Conservation (phyloP, 2,329 filamentous ascomycete genomes). For the Calonectria fujianensis region DNA sequence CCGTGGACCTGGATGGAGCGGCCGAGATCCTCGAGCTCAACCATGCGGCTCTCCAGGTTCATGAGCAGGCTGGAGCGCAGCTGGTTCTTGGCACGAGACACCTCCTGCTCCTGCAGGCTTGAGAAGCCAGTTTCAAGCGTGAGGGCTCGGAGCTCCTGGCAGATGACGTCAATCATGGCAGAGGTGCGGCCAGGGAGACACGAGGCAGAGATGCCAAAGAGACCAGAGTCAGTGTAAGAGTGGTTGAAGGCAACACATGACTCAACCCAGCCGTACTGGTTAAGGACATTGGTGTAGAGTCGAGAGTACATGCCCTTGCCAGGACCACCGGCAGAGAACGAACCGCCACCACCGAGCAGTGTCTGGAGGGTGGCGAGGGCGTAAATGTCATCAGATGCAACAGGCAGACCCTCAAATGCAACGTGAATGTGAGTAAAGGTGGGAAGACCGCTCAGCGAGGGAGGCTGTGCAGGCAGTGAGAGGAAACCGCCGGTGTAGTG, state of each 20-base stretch:
- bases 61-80: constrained; percentile 92
- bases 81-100: constrained; percentile 97
- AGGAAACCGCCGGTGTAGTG: constrained; percentile 97
- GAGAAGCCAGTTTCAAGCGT: constrained; percentile 85
- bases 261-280: constrained; percentile 98
- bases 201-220: constrained; percentile 94
- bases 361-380: constrained; percentile 96
- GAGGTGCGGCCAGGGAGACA: constrained; percentile 87
- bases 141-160: constrained; percentile 87
- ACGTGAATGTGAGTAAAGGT: constrained; percentile 95
- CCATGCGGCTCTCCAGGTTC: constrained; percentile 98
- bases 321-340: constrained; percentile 96
- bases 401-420: constrained; percentile 95
- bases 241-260: constrained; percentile 98
- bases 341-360: constrained; percentile 94
- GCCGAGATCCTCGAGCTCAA: constrained; percentile 96
- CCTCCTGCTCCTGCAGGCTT: constrained; percentile 84
- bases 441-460: constrained; percentile 82
- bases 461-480: constrained; percentile 86
- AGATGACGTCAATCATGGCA: constrained; percentile 96
- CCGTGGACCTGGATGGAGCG: constrained; percentile 98
- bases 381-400: constrained; percentile 94
- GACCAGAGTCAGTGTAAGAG: constrained; percentile 94
- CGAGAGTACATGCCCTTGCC: constrained; percentile 99
- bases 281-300: constrained; percentile 97